These are phyloP conservation scores for Boletales sp. DNA, from an alignment of 768 basidiomycete species.

Conservation along the genomic window DNA sequence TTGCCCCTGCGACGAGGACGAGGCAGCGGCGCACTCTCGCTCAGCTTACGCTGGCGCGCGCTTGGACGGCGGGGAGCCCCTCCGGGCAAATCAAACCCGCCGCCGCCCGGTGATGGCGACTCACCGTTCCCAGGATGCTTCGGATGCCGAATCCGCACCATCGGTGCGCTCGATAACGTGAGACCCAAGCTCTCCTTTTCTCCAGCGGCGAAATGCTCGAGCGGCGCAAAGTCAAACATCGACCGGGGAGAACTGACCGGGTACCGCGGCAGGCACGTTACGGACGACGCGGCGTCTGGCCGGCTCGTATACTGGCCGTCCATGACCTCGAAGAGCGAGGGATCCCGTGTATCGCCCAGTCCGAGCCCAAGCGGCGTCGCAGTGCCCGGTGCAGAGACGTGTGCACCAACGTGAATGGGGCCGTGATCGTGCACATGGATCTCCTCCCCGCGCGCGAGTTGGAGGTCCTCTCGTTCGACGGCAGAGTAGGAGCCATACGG, in stretches of 20 bases:
- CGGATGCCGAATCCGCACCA: slow-evolving; percentile 10
- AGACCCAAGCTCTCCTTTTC: slow-evolving; percentile 70
- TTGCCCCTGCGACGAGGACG: slow-evolving; percentile 69
- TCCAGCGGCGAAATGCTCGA: slow-evolving; percentile 73
- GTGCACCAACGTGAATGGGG: slow-evolving; percentile 2
- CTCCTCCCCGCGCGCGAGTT: slow-evolving; percentile 36
- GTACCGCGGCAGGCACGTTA: slow-evolving; percentile 63
- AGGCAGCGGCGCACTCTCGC: slow-evolving; percentile 72
- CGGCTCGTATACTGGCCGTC: slow-evolving; percentile 25
- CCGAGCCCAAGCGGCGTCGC: slow-evolving; percentile 30
- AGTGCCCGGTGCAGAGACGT: neutral
- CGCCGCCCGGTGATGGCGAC: neutral
- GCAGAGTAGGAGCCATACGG: slow-evolving; percentile 43
- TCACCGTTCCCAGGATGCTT: slow-evolving; percentile 10
- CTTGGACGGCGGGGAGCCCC: slow-evolving; percentile 18
- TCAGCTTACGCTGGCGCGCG: slow-evolving; percentile 80
- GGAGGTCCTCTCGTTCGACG: slow-evolving; percentile 47
- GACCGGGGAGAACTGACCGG: slow-evolving; percentile 56
- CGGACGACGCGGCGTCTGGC: slow-evolving; percentile 22
- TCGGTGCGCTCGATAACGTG: slow-evolving; percentile 35
- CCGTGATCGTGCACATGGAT: slow-evolving; percentile 12
- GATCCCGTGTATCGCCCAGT: slow-evolving; percentile 45
- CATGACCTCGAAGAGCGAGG: slow-evolving; percentile 38
- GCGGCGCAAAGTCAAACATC: slow-evolving; percentile 65
- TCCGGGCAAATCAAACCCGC: slow-evolving; percentile 7